Evolutionary conservation across 768 basidiomycete species (phyloP).

Genomic region (Termitomyces titanicus): DNA sequence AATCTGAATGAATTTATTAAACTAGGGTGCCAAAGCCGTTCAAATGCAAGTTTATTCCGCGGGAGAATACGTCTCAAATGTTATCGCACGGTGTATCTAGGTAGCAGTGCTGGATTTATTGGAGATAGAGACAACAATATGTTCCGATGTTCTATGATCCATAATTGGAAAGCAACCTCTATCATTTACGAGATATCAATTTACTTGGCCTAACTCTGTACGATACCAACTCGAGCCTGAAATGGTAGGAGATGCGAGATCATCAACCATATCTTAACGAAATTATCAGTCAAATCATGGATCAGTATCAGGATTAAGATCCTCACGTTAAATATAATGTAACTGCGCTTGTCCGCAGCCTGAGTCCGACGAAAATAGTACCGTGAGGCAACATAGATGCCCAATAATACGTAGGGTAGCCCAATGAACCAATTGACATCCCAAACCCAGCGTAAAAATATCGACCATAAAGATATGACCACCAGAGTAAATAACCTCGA

Average conservation of each 20-base stretch:
- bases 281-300: neutral
- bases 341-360: slow-evolving; percentile 17
- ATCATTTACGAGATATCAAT: too few relatives aligned
- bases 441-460: slow-evolving; percentile 11
- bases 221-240: neutral
- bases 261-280: slow-evolving; percentile 18
- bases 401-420: slow-evolving; percentile 5
- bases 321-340: slow-evolving; percentile 24
- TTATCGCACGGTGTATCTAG: neutral
- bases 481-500: slow-evolving; percentile 24
- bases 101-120: neutral
- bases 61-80: neutral
- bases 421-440: neutral
- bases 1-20: too few relatives aligned
- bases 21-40: neutral
- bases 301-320: neutral
- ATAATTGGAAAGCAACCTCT: neutral
- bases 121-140: neutral
- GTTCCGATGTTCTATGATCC: neutral
- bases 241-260: slow-evolving; percentile 9
- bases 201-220: neutral
- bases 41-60: neutral
- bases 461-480: slow-evolving; percentile 15
- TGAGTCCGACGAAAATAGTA: slow-evolving; percentile 16
- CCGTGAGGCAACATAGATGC: slow-evolving; percentile 12